Conservation (phyloP, 768 basidiomycete genomes). For the Suillus placidus region DNA sequence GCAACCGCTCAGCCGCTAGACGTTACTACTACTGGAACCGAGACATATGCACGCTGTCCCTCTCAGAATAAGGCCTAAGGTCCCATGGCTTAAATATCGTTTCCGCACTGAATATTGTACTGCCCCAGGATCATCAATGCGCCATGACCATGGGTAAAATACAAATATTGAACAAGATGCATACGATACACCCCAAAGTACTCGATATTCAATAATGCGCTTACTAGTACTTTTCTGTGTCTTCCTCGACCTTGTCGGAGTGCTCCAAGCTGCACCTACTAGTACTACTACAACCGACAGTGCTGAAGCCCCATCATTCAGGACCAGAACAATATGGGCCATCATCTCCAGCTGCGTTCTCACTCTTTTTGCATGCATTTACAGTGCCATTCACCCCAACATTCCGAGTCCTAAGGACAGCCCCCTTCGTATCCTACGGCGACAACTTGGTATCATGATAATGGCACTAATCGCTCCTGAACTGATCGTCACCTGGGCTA, state of each 20-base stretch:
- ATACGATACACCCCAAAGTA: too few species aligned
- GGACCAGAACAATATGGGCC: conserved; percentile 22
- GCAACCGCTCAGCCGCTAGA: too few species aligned
- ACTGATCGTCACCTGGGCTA: conserved; percentile 23
- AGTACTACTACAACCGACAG: neutral
- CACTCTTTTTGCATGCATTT: conserved; percentile 29
- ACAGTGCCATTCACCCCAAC: conserved; percentile 31
- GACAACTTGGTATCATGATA: conserved; percentile 16
- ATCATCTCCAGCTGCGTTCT: conserved; percentile 29
- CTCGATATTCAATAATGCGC: neutral
- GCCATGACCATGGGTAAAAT: too few species aligned
- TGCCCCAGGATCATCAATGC: too few species aligned
- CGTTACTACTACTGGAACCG: too few species aligned
- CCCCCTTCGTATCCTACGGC: neutral
- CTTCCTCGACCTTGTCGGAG: neutral
- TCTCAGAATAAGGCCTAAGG: too few species aligned
- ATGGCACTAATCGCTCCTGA: conserved; percentile 28
- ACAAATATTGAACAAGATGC: too few species aligned
- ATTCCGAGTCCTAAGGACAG: conserved; percentile 16
- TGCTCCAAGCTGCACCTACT: neutral
- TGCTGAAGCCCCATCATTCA: neutral
- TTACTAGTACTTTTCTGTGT: neutral
- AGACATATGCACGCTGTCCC: too few species aligned
- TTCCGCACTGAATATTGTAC: too few species aligned
- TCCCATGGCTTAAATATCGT: too few species aligned